Evolutionary conservation across 169 alveolate genomes (phyloP).

Genomic region (Theileria orientalis): DNA sequence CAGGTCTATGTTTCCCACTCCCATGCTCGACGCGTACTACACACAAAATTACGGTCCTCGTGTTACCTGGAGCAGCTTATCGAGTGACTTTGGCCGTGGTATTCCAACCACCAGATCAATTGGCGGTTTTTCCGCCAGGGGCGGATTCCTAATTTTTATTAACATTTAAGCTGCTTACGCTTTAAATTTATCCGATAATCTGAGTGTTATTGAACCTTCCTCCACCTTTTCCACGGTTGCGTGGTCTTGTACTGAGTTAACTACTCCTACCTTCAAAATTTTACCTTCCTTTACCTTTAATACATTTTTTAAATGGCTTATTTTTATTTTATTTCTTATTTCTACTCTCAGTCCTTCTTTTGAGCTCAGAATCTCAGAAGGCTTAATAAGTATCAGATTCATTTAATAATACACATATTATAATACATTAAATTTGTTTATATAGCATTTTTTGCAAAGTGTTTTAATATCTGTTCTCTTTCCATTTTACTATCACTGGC

Average conservation of each 20-base stretch:
- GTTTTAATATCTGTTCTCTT: slow-evolving; percentile 9
- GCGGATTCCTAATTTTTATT: not conserved
- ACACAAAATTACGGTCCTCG: not conserved
- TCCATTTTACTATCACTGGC: not conserved
- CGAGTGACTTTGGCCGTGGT: slow-evolving; percentile 76
- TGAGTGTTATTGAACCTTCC: slow-evolving; percentile 1
- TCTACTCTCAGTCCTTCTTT: slow-evolving; percentile 17
- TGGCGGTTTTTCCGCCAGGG: slow-evolving; percentile 43
- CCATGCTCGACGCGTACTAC: slow-evolving; percentile 70
- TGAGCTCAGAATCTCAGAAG: slow-evolving; percentile 21
- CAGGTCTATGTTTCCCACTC: slow-evolving; percentile 69
- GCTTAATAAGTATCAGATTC: slow-evolving; percentile 42
- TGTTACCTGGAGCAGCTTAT: slow-evolving; percentile 60
- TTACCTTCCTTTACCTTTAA: slow-evolving; percentile 57
- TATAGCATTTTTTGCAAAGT: not conserved
- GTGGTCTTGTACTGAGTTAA: slow-evolving; percentile 35
- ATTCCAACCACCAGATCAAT: slow-evolving; percentile 73
- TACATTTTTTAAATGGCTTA: slow-evolving; percentile 35
- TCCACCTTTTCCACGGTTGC: slow-evolving; percentile 31
- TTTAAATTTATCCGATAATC: slow-evolving; percentile 27
- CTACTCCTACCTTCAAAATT: slow-evolving; percentile 32
- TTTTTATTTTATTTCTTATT: slow-evolving; percentile 27
- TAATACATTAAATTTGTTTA: slow-evolving; percentile 8
- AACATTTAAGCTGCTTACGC: not conserved
- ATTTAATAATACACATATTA: slow-evolving; percentile 7